Conservation (phyloP, 805 yeast genomes). For the Wickerhamomyces ciferrii region DNA sequence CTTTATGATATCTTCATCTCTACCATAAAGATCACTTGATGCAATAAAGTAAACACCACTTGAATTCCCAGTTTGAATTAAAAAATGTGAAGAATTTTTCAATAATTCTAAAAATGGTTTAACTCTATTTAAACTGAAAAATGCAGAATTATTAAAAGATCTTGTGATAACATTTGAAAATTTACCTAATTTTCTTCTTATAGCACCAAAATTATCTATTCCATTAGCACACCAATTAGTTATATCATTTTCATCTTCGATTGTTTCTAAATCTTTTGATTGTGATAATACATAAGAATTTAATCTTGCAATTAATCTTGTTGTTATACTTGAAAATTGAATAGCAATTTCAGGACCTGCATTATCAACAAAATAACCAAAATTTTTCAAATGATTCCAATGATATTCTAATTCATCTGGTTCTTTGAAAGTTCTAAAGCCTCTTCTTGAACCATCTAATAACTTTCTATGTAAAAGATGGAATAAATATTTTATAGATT, state of each 20-base stretch:
- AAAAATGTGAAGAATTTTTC: conserved; percentile 63
- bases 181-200: conserved; percentile 78
- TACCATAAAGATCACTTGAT: conserved; percentile 39
- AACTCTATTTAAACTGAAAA: conserved; percentile 49
- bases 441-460: conserved; percentile 65
- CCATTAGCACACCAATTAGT: conserved; percentile 43
- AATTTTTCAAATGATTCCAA: conserved; percentile 71
- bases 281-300: conserved; percentile 70
- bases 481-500: conserved; percentile 69
- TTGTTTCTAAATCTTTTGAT: conserved; percentile 51
- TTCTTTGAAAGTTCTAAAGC: conserved; percentile 82
- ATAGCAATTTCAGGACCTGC: conserved; percentile 80
- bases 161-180: conserved; percentile 64
- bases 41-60: conserved; percentile 81
- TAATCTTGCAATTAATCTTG: conserved; percentile 64
- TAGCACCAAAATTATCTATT: conserved; percentile 65
- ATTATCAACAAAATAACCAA: conserved; percentile 75
- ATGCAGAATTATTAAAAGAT: conserved; percentile 69
- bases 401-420: conserved; percentile 84
- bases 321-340: conserved; percentile 60
- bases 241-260: conserved; percentile 31
- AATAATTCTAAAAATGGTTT: conserved; percentile 51
- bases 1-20: conserved; percentile 36
- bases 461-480: conserved; percentile 70
- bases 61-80: conserved; percentile 67